phyloP scores from a whole-genome alignment of 176 grass and related monocot genomes.

The Elaeis guineensis region DNA sequence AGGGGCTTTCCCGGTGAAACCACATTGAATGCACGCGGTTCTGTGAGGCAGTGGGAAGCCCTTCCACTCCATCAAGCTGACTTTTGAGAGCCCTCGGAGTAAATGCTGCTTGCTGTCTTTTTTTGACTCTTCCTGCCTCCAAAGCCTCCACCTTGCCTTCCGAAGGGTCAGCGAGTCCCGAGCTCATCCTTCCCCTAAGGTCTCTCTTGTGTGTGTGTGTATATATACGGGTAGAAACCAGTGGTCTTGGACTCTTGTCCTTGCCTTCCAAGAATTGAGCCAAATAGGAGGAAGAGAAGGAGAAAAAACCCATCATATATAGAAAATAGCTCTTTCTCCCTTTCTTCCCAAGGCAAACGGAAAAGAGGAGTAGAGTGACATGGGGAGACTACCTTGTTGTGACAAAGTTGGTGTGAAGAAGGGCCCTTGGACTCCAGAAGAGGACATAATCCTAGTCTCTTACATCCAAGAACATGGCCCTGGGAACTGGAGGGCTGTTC shows the following conservation, averaged over 20 bases:
- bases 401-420: constrained; percentile 66
- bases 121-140: constrained; percentile 28
- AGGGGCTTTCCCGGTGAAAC: constrained; percentile 16
- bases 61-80: constrained; percentile 9
- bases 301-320: no score
- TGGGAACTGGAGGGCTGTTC: constrained; percentile 68
- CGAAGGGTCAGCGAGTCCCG: constrained; percentile 20
- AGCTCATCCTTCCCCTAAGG: not conserved
- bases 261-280: not conserved
- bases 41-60: constrained; percentile 3
- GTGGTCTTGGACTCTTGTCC: not conserved
- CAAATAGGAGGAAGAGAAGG: no score
- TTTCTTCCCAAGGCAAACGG: not conserved
- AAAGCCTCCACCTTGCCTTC: not conserved
- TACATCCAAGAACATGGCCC: constrained; percentile 75
- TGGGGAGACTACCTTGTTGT: constrained; percentile 63
- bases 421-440: constrained; percentile 80
- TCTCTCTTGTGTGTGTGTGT: constrained; percentile 6
- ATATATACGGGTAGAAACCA: constrained; percentile 19
- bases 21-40: constrained; percentile 32
- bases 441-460: constrained; percentile 72
- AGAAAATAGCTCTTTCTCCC: no score
- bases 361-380: constrained; percentile 12
- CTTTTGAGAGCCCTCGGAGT: constrained; percentile 23
- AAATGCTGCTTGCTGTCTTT: constrained; percentile 24